Evolutionary conservation across 805 yeast genomes (phyloP).

Genomic region (Myxozyma neotropica): DNA sequence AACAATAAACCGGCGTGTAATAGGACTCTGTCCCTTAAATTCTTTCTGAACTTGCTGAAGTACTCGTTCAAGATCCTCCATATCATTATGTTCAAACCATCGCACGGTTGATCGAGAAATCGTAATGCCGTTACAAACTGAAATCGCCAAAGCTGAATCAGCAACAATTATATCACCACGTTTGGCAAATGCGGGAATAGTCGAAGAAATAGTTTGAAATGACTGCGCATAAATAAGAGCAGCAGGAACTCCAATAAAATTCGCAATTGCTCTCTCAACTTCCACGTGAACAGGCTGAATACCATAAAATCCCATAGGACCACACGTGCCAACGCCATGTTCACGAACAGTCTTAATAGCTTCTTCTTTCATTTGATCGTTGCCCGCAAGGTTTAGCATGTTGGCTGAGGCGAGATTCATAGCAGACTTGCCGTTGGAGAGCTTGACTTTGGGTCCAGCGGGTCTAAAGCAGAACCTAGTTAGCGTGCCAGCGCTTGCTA

Average conservation of each 20-base stretch:
- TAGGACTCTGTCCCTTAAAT: slow-evolving; percentile 59
- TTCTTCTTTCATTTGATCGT: slow-evolving; percentile 51
- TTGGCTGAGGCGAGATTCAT: slow-evolving; percentile 53
- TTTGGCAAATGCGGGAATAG: slow-evolving; percentile 89
- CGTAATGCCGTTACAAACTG: slow-evolving; percentile 84
- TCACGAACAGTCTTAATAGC: slow-evolving; percentile 62
- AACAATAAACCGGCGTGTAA: slow-evolving; percentile 86
- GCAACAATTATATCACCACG: slow-evolving; percentile 93
- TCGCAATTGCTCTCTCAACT: slow-evolving; percentile 73
- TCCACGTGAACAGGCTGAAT: slow-evolving; percentile 78
- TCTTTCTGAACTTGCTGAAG: slow-evolving; percentile 48
- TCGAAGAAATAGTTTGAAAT: slow-evolving; percentile 80
- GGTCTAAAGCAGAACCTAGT: slow-evolving; percentile 1
- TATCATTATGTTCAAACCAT: slow-evolving; percentile 79
- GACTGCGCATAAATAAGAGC: slow-evolving; percentile 93
- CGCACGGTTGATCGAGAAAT: slow-evolving; percentile 81
- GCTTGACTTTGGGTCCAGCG: slow-evolving; percentile 29
- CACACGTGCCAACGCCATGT: slow-evolving; percentile 97
- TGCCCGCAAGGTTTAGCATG: slow-evolving; percentile 61
- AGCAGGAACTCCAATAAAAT: slow-evolving; percentile 73
- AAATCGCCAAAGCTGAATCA: slow-evolving; percentile 72
- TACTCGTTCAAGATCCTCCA: slow-evolving; percentile 74
- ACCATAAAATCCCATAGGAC: slow-evolving; percentile 97
- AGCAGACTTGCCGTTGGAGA: slow-evolving; percentile 26
- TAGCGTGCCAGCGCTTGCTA: neutral